Conservation (phyloP, 768 basidiomycete species). For the Amanita exitialis region DNA sequence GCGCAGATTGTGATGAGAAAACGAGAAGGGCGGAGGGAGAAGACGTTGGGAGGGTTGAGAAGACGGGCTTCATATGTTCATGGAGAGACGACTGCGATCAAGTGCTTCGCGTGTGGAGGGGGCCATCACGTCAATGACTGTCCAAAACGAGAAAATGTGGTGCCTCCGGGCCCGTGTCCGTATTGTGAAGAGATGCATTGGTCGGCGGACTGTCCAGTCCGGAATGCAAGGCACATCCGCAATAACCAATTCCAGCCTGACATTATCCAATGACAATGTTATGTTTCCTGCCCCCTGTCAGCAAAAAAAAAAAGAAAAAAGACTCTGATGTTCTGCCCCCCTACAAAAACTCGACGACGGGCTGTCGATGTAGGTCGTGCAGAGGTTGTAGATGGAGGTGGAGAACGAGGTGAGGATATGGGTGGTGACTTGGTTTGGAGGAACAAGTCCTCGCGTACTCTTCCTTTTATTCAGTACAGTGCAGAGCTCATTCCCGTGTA, state of each 20-base stretch:
- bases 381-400: too few species aligned
- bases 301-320: too few species aligned
- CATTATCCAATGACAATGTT: not conserved
- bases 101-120: not conserved
- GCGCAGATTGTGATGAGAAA: not conserved
- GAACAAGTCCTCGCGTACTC: too few species aligned
- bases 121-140: slow-evolving; percentile 3
- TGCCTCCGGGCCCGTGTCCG: not conserved
- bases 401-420: too few species aligned
- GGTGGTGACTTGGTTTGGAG: too few species aligned
- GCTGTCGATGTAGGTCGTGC: too few species aligned
- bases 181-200: slow-evolving; percentile 3
- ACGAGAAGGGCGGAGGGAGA: not conserved
- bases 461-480: too few species aligned
- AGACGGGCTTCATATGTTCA: not conserved
- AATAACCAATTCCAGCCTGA: not conserved
- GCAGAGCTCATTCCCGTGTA: too few species aligned
- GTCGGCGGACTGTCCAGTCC: not conserved
- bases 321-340: too few species aligned
- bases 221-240: not conserved
- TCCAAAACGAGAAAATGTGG: not conserved
- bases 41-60: not conserved
- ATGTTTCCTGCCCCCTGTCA: too few species aligned
- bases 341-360: too few species aligned
- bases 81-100: not conserved